Percentiles rank a stretch among this genome's conserved stretches.
Conservation (phyloP, 1,139 yeast species). For the Zygoascus hellenicus region DNA sequence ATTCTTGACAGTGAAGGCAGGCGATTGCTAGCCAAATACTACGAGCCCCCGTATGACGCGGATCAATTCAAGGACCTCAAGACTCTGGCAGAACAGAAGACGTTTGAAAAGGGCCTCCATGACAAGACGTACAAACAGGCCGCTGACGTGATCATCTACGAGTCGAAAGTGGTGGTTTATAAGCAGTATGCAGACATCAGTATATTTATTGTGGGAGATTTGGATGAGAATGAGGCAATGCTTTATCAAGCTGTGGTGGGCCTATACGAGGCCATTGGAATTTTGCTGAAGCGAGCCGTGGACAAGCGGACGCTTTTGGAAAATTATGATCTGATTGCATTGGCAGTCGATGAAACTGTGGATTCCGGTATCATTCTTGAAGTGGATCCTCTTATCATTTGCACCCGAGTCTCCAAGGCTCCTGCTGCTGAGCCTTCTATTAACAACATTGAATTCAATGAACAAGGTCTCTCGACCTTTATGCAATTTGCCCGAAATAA, state of each 20-base stretch:
- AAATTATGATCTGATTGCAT: constrained; percentile 75
- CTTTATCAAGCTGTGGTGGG: constrained; percentile 74
- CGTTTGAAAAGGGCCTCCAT: constrained; percentile 70
- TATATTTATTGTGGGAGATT: constrained; percentile 63
- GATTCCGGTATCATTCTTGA: constrained; percentile 85
- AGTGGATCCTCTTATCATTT: constrained; percentile 80
- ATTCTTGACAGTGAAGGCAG: constrained; percentile 79
- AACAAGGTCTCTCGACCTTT: constrained; percentile 82
- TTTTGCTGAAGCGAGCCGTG: constrained; percentile 65
- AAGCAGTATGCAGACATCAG: constrained; percentile 75
- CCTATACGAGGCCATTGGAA: constrained; percentile 72
- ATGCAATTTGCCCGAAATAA: constrained; percentile 86
- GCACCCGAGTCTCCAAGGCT: constrained; percentile 81
- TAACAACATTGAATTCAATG: constrained; percentile 72
- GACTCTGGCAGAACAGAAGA: constrained; percentile 57
- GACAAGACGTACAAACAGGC: constrained; percentile 72
- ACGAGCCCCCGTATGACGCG: constrained; percentile 52
- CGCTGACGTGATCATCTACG: constrained; percentile 75
- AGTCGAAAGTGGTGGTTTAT: constrained; percentile 66
- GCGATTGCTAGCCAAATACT: constrained; percentile 81
- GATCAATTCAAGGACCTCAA: constrained; percentile 27
- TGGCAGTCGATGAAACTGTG: constrained; percentile 85
- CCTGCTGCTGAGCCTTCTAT: constrained; percentile 62
- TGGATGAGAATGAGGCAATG: constrained; percentile 82
- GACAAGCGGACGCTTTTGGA: constrained; percentile 78